Base-by-base conservation (phyloP, 345 rosid genomes). In the Brassica nigra region DNA sequence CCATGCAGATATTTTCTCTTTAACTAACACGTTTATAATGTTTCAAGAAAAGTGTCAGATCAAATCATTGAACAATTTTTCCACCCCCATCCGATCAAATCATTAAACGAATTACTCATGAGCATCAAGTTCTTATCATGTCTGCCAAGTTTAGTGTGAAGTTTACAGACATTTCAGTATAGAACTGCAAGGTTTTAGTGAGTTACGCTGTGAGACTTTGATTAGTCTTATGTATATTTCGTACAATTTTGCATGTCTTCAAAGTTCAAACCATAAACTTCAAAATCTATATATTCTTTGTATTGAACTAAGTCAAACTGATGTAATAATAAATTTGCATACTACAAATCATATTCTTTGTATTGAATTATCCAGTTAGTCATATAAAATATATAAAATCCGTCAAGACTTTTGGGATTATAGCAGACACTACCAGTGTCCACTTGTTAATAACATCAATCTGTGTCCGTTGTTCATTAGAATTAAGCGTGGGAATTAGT, bases 401-500 rank as follows among this genome's bases (percentile, higher is more conserved):
- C 44, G 55, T 42, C 9, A 42, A 37, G 68, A 57, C 63, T 78
- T 78, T 78, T 47, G 73, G 65, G 68, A 73, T 33, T 66, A 55
- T 30, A 42, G 77, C 49, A 71, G 77, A 78, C 76, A 68, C 28
- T 58, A 59, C 62, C 47, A 65, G 67, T 78, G 67, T 65, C 81
- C 72, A 78, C 74, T 58, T 78, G 74, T 73, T 58, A 73, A 65
- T 14, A 71, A 65, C 12, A 36, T 66, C 49, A 58, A 72, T 66
- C 63, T 44, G 44, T 79, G 82, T 79, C 82, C 52, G 44, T 59
- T 59, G 64, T 52, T 42, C 55, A 79, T 59, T 79, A 73, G 8
- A 66, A 58, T 18, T 18, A 18, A 18, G 9, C 62, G 1, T 14
- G 62, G 10, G 68, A 14, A 73, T 4, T 73, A 79, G 49, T 79